phyloP scores from a whole-genome alignment of 2,329 filamentous ascomycete species.

The Dactylellina drechsleri region DNA sequence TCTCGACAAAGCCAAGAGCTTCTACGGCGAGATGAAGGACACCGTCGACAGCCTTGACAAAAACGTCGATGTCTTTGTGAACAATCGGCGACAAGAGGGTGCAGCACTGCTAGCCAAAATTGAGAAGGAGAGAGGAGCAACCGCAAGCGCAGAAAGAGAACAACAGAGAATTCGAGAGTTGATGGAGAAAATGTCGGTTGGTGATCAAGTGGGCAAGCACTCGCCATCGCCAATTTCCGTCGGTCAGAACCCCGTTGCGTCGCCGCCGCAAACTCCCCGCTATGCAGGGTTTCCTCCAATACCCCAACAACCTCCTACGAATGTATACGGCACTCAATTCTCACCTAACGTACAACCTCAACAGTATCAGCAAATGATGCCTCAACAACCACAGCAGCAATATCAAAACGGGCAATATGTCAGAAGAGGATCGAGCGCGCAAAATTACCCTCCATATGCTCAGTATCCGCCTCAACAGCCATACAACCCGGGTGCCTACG shows the following conservation, averaged over 20 bases:
- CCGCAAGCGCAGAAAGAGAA: conserved; percentile 77
- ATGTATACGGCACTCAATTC: conserved; percentile 54
- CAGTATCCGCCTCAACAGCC: conserved; percentile 60
- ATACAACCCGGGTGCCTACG: conserved; percentile 69
- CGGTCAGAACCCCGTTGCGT: conserved; percentile 63
- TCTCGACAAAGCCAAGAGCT: conserved; percentile 85
- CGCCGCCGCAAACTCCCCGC: conserved; percentile 67
- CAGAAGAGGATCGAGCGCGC: conserved; percentile 56
- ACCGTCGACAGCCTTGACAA: conserved; percentile 90
- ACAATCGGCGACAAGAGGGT: conserved; percentile 90
- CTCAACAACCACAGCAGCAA: conserved; percentile 59
- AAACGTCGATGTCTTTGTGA: conserved; percentile 97
- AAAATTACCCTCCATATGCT: conserved; percentile 44
- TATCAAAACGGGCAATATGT: conserved; percentile 59
- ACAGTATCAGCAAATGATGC: conserved; percentile 55
- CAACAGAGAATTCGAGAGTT: conserved; percentile 84
- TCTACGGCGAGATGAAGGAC: conserved; percentile 95
- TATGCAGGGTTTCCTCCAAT: conserved; percentile 57
- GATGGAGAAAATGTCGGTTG: conserved; percentile 96
- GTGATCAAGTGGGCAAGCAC: conserved; percentile 65
- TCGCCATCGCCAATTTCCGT: conserved; percentile 60
- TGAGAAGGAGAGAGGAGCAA: conserved; percentile 77
- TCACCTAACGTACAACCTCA: conserved; percentile 53
- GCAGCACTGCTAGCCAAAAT: conserved; percentile 89
- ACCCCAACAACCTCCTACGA: conserved; percentile 47